Evolutionary conservation across 169 alveolate species (phyloP), one percentile per base, ranked within the genome.

Genomic region (Cryptosporidium sp.): DNA sequence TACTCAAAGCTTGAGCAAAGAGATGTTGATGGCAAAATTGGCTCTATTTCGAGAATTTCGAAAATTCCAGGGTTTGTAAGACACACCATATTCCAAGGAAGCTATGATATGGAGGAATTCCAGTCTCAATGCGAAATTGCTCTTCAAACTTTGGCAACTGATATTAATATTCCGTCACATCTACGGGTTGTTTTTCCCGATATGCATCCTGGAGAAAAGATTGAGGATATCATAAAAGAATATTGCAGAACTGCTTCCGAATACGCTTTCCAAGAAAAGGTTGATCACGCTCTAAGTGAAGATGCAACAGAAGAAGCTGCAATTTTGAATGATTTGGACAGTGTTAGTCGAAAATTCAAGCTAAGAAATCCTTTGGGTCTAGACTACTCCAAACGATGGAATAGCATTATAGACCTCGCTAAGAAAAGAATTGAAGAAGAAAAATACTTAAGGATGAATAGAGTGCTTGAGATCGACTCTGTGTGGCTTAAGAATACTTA

Each of bases 11-110:
- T 61, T 21, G 67, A 80, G 56, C 75, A 44, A 65, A 80, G 51
- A 44, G 89, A 80, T 48, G 9, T 53, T 18, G 62, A 62, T 6
- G 89, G 89, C 14, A 21, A 42, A 29, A 44, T 62, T n/a, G 89
- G 89, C 5, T 39, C 89, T 29, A 42, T 80, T 26, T 61, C 75
- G 35, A 37, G 75, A 39, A 80, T 80, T n/a, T 26, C 33, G 2
- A 37, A 26, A 37, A 80, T 80, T 23, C 89, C 89, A 31, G 75
- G 80, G 23, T 80, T 80, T n/a, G 89, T 80, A 9, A 39, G 89
- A 1, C 65, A 80, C 56, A 80, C 89, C 8, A 42, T 80, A 29
- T 80, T 80, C n/a, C 89, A n/a, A 14, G 89, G 89, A 14, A 80
- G 89, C n/a, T 80, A 61, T 48, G 89, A 80, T 10, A 61, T 53